Percentiles rank a stretch among this genome's conserved stretches.
Conservation (phyloP, 345 rosid species). For the Camelina hispida region DNA sequence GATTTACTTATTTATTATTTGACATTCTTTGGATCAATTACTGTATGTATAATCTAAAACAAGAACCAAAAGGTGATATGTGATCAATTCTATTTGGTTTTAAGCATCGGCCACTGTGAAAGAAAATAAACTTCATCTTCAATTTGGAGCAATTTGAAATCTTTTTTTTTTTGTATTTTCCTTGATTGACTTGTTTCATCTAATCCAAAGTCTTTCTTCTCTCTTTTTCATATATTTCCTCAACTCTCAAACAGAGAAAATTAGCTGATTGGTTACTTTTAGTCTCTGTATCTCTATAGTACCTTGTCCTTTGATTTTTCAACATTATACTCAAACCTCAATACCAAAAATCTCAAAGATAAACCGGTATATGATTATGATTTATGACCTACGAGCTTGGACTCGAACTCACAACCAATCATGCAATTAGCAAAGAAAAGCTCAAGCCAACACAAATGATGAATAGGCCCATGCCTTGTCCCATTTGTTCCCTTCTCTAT, state of each 20-base stretch:
- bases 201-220: slow-evolving; percentile 8
- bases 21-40: background rate
- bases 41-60: background rate
- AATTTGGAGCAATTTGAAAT: background rate
- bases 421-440: slow-evolving; percentile 35
- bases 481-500: slow-evolving; percentile 46
- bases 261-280: slow-evolving; percentile 16
- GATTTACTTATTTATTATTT: background rate
- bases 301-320: slow-evolving; percentile 27
- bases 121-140: background rate
- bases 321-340: slow-evolving; percentile 20
- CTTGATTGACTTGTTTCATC: slow-evolving; percentile 5
- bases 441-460: slow-evolving; percentile 40
- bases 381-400: slow-evolving; percentile 15
- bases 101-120: background rate
- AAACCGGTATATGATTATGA: slow-evolving; percentile 24
- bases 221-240: slow-evolving; percentile 19
- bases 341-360: slow-evolving; percentile 18
- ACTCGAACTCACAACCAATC: slow-evolving; percentile 42
- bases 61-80: background rate
- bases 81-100: background rate
- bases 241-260: slow-evolving; percentile 4
- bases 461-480: slow-evolving; percentile 48
- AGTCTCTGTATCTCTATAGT: slow-evolving; percentile 8
- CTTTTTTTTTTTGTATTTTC: background rate